Evolutionary conservation across 257 asterid genomes (phyloP), one percentile per base, ranked within the genome.

Genomic region (Petunia axillaris): DNA sequence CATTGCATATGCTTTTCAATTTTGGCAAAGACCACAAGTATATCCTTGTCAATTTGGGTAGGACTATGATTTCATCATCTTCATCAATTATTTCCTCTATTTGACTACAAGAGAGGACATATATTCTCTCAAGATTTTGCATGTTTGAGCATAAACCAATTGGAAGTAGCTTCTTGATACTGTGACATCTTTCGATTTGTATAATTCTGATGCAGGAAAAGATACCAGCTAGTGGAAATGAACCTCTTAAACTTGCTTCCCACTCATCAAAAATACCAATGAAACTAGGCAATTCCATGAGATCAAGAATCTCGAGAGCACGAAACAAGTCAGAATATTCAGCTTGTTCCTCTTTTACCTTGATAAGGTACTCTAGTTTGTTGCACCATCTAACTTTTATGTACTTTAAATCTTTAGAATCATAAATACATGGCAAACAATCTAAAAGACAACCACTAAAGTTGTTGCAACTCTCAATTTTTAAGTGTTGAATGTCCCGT

Each of bases 1-100:
- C 70, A 14, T 74, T 57, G 83, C 75, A 78, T 62, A 84, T 78
- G 64, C 64, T 57, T 58, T 76, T 73, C 71, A 84, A 5, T 74
- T 64, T 54, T 38, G 83, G 87, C 63, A 84, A 71, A 71, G 62
- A 71, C 60, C 62, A 71, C 11, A 71, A 13, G 44, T 9, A 5
- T 5, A 71, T 71, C 6, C 62, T 71, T 6, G 77, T 71, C 46
- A 71, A 35, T 71, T 50, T 71, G 10, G 62, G 62, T 25, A 71
- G 41, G 62, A 71, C 4, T 11, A 1, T 2, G 16, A 6, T 16
- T 35, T 62, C 81, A 55, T 13, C 74, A 10, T 44, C 62, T 46
- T 50, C 54, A 0, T 46, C 68, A 64, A 85, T 41, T 74, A 85
- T 79, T 52, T 82, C 84, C 36, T 55, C 75, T 0, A 82, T 13